Evolutionary conservation across 768 basidiomycete species (phyloP), one percentile per base, ranked within the genome.

Genomic region (Lactifluus pinguis): DNA sequence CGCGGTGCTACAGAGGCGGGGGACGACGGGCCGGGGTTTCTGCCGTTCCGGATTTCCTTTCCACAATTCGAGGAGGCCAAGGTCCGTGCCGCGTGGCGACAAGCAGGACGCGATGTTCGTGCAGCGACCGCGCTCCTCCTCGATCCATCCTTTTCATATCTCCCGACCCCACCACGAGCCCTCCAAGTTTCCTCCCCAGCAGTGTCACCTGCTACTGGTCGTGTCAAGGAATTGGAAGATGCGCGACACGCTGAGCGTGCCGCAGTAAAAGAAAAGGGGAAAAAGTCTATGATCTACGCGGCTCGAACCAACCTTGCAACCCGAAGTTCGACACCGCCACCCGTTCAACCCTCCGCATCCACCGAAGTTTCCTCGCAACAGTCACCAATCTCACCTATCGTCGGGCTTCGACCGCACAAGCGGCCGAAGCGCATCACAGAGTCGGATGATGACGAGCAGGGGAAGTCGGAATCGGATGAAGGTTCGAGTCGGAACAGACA

Each of bases 271-370:
- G 87, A 89, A 73, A 85, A 88, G 71, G 87, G 84, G 21, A 90
- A 87, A 72, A 86, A 82, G 68, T 91, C 89, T n/a, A 79, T 83
- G 70, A 92, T 92, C 53, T 91, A 91, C 65, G 84, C 85, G 45
- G 86, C 85, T 64, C 80, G 86, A 58, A 71, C 77, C 42, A 72
- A 74, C 32, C 73, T 85, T 39, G 81, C 68, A 64, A 21, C 59
- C 62, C 14, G 49, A 60, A 42, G 47, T 58, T 39, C 64, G 36
- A 70, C 79, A 15, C 75, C 79, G 1, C 77, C 81, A 41, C 71
- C 76, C 1, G 51, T 61, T 2, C 67, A 69, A n/a, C 79, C 76
- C 42, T 70, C 73, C 44, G 55, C 73, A 44, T 70, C 77, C 34
- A 77, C 77, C 56, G 71, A 73, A 48, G 59, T 73, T 39, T 71